phyloP scores from a whole-genome alignment of 179 eudicot species.

The Beta lomatogona region DNA sequence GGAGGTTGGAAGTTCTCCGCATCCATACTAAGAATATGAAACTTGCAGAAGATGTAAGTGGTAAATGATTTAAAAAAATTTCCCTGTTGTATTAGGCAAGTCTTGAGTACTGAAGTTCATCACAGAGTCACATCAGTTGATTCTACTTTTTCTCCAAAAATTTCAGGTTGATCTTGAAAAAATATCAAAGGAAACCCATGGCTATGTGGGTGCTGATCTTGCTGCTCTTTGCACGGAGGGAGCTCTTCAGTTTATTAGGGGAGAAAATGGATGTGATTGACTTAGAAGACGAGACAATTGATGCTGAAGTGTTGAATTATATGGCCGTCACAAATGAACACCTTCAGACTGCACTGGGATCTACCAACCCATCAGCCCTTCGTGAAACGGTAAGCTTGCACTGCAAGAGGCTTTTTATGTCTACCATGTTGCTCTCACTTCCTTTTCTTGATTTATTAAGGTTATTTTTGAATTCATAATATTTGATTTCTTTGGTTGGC shows the following conservation, averaged over 20 bases:
- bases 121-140: background rate
- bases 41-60: slow-evolving; percentile 58
- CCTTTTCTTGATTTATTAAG: no score
- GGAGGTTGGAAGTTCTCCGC: slow-evolving; percentile 61
- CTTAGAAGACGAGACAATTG: slow-evolving; percentile 25
- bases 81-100: background rate
- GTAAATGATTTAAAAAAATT: background rate
- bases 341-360: slow-evolving; percentile 54
- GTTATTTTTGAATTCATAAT: background rate
- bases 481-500: background rate
- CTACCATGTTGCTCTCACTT: no score
- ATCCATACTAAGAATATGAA: slow-evolving; percentile 72
- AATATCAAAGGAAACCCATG: slow-evolving; percentile 65
- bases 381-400: slow-evolving; percentile 62
- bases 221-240: slow-evolving; percentile 85
- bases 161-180: slow-evolving; percentile 70
- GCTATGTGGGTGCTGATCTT: slow-evolving; percentile 76
- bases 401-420: background rate
- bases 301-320: slow-evolving; percentile 66
- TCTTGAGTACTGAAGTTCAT: background rate
- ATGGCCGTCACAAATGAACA: slow-evolving; percentile 75
- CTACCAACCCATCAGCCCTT: slow-evolving; percentile 66
- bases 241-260: slow-evolving; percentile 87
- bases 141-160: background rate
- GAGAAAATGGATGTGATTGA: slow-evolving; percentile 85